Conservation (phyloP, 352 stramenopile species). For the Phytophthora foliorum region DNA sequence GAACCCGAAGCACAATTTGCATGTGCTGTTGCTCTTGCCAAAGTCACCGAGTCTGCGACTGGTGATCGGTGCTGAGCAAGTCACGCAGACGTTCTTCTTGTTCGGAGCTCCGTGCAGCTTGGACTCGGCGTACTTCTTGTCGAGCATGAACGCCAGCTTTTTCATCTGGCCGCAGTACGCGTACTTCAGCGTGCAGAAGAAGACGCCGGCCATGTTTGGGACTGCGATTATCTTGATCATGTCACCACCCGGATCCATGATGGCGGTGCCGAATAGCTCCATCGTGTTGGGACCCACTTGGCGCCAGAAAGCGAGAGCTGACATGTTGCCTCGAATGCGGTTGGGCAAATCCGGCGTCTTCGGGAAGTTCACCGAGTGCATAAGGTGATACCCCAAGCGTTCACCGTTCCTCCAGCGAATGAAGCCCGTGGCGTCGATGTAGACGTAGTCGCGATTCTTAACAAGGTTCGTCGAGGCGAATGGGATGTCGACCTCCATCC, state of each 20-base stretch:
- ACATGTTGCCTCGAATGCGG: constrained; percentile 58
- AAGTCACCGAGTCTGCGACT: constrained; percentile 31
- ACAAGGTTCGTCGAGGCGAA: constrained; percentile 49
- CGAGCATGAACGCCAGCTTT: constrained; percentile 50
- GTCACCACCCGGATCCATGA: constrained; percentile 43
- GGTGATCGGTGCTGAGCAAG: constrained; percentile 29
- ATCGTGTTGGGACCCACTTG: constrained; percentile 53
- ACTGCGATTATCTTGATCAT: constrained; percentile 43
- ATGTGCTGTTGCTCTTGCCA: constrained; percentile 34
- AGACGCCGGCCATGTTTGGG: constrained; percentile 33
- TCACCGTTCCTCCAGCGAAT: constrained; percentile 34
- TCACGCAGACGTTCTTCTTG: constrained; percentile 40
- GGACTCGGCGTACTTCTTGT: constrained; percentile 42
- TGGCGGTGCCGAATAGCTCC: constrained; percentile 50
- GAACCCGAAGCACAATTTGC: constrained; percentile 47
- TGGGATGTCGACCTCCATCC: constrained; percentile 58
- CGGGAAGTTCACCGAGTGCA: constrained; percentile 48
- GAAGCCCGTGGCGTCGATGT: constrained; percentile 44
- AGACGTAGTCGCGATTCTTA: constrained; percentile 48
- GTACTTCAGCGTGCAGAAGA: constrained; percentile 41
- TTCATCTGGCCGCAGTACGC: constrained; percentile 48
- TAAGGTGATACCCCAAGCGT: constrained; percentile 43
- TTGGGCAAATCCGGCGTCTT: constrained; percentile 49
- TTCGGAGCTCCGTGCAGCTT: constrained; percentile 28
- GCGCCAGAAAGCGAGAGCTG: constrained; percentile 51